Conservation (phyloP, 768 basidiomycete species). For the Hypsizygus marmoreus region DNA sequence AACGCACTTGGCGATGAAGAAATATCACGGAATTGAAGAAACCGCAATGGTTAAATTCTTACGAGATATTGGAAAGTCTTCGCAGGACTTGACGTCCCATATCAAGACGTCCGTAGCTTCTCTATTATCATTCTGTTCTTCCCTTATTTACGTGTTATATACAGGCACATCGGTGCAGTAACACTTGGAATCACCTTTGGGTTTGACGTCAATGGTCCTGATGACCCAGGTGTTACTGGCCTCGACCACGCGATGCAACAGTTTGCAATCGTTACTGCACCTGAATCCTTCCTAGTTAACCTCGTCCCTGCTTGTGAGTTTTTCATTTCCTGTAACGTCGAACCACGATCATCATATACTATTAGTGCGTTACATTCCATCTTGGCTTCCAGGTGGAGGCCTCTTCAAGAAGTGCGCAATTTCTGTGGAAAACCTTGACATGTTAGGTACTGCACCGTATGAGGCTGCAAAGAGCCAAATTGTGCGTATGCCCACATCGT, state of each 20-base stretch:
- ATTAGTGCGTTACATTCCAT: conserved; percentile 10
- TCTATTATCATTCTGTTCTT: too few relatives aligned
- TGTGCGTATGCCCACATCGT: background rate
- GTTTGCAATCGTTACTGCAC: conserved; percentile 15
- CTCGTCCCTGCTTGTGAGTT: conserved; percentile 24
- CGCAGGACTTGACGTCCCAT: conserved; percentile 8
- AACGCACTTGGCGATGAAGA: background rate
- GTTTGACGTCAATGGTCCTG: conserved; percentile 19
- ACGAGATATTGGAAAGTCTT: background rate
- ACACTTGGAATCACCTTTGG: conserved; percentile 30
- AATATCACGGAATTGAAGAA: background rate
- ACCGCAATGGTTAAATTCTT: background rate
- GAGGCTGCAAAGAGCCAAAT: background rate
- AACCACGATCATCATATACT: background rate
- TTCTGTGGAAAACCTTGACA: background rate
- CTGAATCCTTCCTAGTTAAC: conserved; percentile 27
- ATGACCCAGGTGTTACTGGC: conserved; percentile 26
- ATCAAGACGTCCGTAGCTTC: background rate
- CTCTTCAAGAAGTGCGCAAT: background rate
- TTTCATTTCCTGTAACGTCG: background rate
- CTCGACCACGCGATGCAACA: conserved; percentile 22
- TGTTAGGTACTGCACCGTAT: background rate
- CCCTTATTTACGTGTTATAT: too few relatives aligned
- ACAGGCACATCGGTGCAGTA: conserved; percentile 16
- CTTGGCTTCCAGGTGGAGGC: conserved; percentile 10